Base-by-base conservation (phyloP, 495 filamentous ascomycete species). In the Hyaloscypha hepaticicola region DNA sequence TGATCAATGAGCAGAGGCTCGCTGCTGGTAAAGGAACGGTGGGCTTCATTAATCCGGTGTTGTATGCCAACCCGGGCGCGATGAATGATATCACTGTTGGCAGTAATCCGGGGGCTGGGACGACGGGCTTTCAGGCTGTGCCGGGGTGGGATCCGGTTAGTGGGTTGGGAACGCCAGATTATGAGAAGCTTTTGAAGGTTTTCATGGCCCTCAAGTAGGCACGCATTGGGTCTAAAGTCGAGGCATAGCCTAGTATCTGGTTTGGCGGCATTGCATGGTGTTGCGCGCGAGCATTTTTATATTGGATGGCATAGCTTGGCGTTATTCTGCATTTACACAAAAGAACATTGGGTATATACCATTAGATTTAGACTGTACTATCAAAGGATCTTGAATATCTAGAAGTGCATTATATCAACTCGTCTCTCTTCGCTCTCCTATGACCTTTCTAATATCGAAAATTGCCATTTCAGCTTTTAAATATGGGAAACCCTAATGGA, bases 91-190 rank as follows among this genome's bases (percentile, higher is more conserved):
- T 86, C 29, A 77, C 73, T 4, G 73, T 74, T 31, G 82, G 82
- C 0, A 73, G 64, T 3, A 83, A 80, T 63, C 70, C 71, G 2
- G 82, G 81, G 3, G 84, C 81, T 70, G 75, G 70, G 3, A 80
- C 77, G 0, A 50, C 76, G 14, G 84, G 84, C 1, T 87, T 86
- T 66, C 60, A 65, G 11, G 80, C 82, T 29, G 76, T 76, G 9
- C 61, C 74, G 55, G 86, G 86, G 21, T 88, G 86, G 86, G 86
- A 89, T 73, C 85, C 86, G n/a, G 82, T 80, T 0, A 83, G 80
- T 29, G 80, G 84, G 19, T 64, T 85, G 38, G 83, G 82, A 19
- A 81, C 83, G n/a, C 83, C 83, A 1, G 81, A 80, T 62, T 87
- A 77, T 65, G 72, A 74, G 9, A 81, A 78, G 68, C 55, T 85